Conservation (phyloP, 2,329 filamentous ascomycete genomes). For the Nectriaceae sp. region DNA sequence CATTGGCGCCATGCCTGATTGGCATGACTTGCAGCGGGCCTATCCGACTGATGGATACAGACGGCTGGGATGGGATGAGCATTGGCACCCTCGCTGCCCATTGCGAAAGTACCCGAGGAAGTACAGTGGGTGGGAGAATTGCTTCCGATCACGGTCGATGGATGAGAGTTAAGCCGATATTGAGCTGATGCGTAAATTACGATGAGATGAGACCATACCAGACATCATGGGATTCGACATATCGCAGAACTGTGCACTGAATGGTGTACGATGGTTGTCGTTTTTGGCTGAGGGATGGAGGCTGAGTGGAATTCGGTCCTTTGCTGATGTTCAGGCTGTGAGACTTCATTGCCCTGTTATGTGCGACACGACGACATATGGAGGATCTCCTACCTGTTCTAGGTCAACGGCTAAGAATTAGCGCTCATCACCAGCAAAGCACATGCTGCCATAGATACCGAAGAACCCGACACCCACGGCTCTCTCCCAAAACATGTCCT, state of each 20-base stretch:
- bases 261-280: too few species aligned
- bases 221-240: too few species aligned
- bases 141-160: background rate
- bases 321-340: conserved; percentile 6
- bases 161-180: too few species aligned
- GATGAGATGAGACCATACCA: background rate
- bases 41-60: conserved; percentile 23
- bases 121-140: too few species aligned
- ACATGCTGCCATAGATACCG: too few species aligned
- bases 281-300: background rate
- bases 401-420: too few species aligned
- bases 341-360: too few species aligned
- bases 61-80: background rate
- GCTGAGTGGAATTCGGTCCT: conserved; percentile 6
- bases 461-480: too few species aligned
- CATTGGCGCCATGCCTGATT: conserved; percentile 27
- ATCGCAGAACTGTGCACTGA: too few species aligned
- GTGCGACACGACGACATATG: too few species aligned
- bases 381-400: too few species aligned
- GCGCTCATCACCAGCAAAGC: too few species aligned
- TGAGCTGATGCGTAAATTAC: conserved; percentile 4
- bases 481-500: background rate
- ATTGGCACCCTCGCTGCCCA: background rate
- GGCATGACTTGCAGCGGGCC: conserved; percentile 31
- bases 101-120: background rate